A percentile compares a stretch with the other conserved stretches of the same genome.
phyloP scores from a whole-genome alignment of 2,329 filamentous ascomycete genomes.

The Claviceps capensis region DNA sequence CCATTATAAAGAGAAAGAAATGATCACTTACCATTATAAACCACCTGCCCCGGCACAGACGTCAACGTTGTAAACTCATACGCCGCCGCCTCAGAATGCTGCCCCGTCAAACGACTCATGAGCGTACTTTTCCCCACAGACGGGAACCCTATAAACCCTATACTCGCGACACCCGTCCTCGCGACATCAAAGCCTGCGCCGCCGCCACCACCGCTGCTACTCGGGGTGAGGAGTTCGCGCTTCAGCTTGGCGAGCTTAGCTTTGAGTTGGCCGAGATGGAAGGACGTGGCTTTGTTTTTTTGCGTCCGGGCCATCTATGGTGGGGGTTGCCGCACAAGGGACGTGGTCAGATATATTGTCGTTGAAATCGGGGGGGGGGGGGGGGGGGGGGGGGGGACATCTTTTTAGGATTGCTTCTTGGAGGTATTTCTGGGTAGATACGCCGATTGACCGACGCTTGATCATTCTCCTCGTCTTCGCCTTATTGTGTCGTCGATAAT shows the following conservation, averaged over 20 bases:
- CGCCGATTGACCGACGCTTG: not conserved
- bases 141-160: conserved; percentile 96
- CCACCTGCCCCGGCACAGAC: conserved; percentile 88
- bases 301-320: conserved; percentile 83
- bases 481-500: not conserved
- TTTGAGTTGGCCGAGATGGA: conserved; percentile 90
- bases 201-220: conserved; percentile 52
- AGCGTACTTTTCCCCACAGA: conserved; percentile 97
- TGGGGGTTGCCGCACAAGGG: too few species aligned
- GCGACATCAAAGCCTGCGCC: conserved; percentile 93
- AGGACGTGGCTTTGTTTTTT: conserved; percentile 93
- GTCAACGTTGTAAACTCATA: conserved; percentile 99
- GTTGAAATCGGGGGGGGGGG: too few species aligned
- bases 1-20: not conserved
- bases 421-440: too few species aligned
- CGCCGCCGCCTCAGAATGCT: conserved; percentile 91
- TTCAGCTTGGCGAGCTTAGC: conserved; percentile 97
- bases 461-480: not conserved
- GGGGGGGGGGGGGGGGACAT: too few species aligned
- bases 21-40: conserved; percentile 59
- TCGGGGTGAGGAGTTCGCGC: conserved; percentile 82
- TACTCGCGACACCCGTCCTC: conserved; percentile 89
- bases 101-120: conserved; percentile 87
- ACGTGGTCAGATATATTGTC: not conserved
- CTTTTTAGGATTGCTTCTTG: too few species aligned